These are phyloP conservation scores for Solanum bukasovii DNA, from an alignment of 257 asterid species.

Conservation along the genomic window DNA sequence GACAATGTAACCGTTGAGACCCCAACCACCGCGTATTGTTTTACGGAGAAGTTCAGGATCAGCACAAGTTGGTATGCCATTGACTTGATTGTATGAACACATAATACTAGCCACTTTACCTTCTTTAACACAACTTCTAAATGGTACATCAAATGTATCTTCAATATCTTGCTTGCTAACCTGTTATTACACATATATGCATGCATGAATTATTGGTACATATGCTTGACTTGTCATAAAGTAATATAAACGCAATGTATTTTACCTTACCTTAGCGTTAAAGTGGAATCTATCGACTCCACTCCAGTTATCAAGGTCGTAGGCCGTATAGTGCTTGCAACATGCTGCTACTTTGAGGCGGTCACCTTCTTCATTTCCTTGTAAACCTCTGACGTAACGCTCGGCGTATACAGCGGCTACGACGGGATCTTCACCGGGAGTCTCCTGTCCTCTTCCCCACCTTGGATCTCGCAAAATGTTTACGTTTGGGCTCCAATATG, in stretches of 20 bases:
- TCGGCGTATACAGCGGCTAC: conserved; percentile 62
- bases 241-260: neutral
- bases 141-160: conserved; percentile 71
- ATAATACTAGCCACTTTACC: conserved; percentile 87
- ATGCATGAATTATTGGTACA: no score
- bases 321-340: conserved; percentile 87
- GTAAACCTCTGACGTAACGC: conserved; percentile 61
- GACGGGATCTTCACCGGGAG: conserved; percentile 16
- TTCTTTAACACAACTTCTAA: conserved; percentile 65
- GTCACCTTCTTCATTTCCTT: conserved; percentile 49
- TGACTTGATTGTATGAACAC: conserved; percentile 93
- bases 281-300: conserved; percentile 78
- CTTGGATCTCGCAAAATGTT: conserved; percentile 81
- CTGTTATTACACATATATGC: conserved; percentile 14
- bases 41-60: conserved; percentile 60
- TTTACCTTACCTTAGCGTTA: conserved; percentile 73
- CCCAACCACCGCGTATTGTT: conserved; percentile 69
- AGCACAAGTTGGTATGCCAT: conserved; percentile 78
- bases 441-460: conserved; percentile 78
- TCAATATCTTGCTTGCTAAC: conserved; percentile 64
- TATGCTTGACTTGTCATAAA: neutral
- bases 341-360: conserved; percentile 81
- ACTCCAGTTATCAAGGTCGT: conserved; percentile 78
- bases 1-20: conserved; percentile 61
- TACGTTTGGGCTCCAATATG: conserved; percentile 90